Evolutionary conservation across 2,329 filamentous ascomycete species (phyloP).

Genomic region (Botryotinia convoluta): DNA sequence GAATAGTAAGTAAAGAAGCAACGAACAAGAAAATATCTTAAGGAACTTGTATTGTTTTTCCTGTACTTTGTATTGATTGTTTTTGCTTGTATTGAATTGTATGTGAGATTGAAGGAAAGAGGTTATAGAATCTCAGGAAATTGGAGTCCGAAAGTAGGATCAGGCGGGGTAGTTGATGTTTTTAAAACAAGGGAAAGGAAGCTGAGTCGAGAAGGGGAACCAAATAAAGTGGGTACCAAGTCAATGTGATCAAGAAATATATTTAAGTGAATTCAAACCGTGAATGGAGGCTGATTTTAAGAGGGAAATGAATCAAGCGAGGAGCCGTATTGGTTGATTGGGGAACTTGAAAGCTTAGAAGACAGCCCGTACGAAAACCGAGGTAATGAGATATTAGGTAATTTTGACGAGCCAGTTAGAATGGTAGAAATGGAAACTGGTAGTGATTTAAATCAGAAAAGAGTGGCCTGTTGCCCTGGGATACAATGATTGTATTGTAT

Average conservation of each 20-base stretch:
- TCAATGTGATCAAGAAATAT: neutral
- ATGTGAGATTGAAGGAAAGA: neutral
- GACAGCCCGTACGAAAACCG: neutral
- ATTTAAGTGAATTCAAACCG: conserved; percentile 3
- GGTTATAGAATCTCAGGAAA: neutral
- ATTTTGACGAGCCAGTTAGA: neutral
- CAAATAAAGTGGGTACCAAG: conserved; percentile 7
- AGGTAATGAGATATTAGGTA: neutral
- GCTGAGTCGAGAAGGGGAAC: neutral
- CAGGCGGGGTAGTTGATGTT: neutral
- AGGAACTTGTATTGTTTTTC: neutral
- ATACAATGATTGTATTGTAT: neutral
- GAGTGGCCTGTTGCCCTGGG: neutral
- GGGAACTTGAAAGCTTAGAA: neutral
- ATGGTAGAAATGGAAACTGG: neutral
- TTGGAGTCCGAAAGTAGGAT: neutral
- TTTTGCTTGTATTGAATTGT: neutral
- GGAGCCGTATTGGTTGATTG: neutral
- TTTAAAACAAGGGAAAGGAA: neutral
- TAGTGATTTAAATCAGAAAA: neutral
- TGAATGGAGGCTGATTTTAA: neutral
- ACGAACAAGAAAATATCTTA: neutral
- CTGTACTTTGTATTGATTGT: neutral
- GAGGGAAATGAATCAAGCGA: conserved; percentile 5
- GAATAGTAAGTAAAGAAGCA: neutral